phyloP scores from a whole-genome alignment of 768 basidiomycete species.

The Mycena galericulata region DNA sequence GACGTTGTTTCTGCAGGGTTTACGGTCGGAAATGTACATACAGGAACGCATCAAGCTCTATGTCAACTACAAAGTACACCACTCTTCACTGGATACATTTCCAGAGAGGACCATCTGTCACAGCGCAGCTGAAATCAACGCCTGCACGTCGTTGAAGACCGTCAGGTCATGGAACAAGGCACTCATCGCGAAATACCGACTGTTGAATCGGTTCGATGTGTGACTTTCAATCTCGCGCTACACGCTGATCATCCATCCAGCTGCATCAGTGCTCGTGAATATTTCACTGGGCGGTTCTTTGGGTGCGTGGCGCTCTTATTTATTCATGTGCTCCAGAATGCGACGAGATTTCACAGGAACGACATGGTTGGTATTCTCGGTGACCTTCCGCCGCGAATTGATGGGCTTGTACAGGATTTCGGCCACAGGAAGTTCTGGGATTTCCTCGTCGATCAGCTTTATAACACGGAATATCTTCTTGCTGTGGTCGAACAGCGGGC shows the following conservation, averaged over 20 bases:
- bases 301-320: conserved; percentile 42
- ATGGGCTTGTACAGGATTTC: conserved; percentile 50
- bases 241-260: conserved; percentile 32
- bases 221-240: not conserved
- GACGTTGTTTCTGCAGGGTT: too few species aligned
- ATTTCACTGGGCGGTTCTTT: conserved; percentile 54
- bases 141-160: conserved; percentile 45
- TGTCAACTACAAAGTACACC: conserved; percentile 49
- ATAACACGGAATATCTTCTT: conserved; percentile 46
- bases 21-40: conserved; percentile 1
- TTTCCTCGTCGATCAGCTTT: conserved; percentile 44
- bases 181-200: conserved; percentile 47
- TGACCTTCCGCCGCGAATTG: conserved; percentile 21
- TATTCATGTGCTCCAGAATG: not conserved
- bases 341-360: conserved; percentile 41
- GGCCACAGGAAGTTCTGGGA: conserved; percentile 54
- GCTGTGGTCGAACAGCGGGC: conserved; percentile 47
- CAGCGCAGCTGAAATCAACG: conserved; percentile 37
- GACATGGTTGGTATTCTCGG: conserved; percentile 46
- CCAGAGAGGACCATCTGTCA: conserved; percentile 43
- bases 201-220: conserved; percentile 45
- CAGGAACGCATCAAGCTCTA: conserved; percentile 53
- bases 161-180: conserved; percentile 48
- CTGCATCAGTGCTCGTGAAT: conserved; percentile 52
- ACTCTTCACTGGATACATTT: conserved; percentile 44